A percentile compares a stretch with the other conserved stretches of the same genome.
phyloP scores from a whole-genome alignment of 2,329 filamentous ascomycete genomes.

The Ceratocystis ficicola region DNA sequence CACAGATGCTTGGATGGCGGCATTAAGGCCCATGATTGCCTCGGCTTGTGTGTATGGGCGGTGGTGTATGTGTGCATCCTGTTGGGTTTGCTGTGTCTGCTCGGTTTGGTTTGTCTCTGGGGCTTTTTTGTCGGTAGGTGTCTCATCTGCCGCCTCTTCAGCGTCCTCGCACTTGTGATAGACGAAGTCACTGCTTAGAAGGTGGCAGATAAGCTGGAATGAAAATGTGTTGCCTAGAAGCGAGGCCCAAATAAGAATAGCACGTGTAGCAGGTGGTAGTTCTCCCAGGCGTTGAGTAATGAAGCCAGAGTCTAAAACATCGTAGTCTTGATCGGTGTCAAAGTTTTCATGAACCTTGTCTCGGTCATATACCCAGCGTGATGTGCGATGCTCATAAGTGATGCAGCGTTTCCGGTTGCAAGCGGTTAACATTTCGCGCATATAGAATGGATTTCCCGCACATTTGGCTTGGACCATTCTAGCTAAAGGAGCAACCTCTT shows the following conservation, averaged over 20 bases:
- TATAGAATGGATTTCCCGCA: slow-evolving; percentile 78
- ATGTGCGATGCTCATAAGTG: slow-evolving; percentile 78
- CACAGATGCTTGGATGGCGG: slow-evolving; percentile 66
- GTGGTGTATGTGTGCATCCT: slow-evolving; percentile 24
- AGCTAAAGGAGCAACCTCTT: slow-evolving; percentile 64
- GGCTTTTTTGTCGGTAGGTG: slow-evolving; percentile 23
- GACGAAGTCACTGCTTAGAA: slow-evolving; percentile 64
- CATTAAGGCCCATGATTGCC: slow-evolving; percentile 66
- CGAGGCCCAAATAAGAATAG: slow-evolving; percentile 76
- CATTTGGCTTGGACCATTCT: slow-evolving; percentile 83
- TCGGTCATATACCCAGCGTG: slow-evolving; percentile 72
- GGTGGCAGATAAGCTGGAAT: slow-evolving; percentile 63
- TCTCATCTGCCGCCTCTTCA: background rate
- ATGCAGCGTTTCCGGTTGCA: slow-evolving; percentile 80
- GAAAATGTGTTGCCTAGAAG: slow-evolving; percentile 73
- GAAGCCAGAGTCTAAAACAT: slow-evolving; percentile 71
- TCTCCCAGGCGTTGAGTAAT: slow-evolving; percentile 67
- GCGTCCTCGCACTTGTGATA: slow-evolving; percentile 43
- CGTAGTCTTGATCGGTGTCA: slow-evolving; percentile 62
- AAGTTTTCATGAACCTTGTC: slow-evolving; percentile 81
- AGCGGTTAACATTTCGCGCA: slow-evolving; percentile 78
- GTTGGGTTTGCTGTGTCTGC: slow-evolving; percentile 26
- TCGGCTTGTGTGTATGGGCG: slow-evolving; percentile 48
- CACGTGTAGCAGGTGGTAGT: slow-evolving; percentile 58
- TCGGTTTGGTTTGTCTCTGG: background rate